Percentiles rank a stretch among this genome's conserved stretches.
These are phyloP conservation scores for Pythium graminicola DNA, from an alignment of 352 stramenopile genomes.

Conservation along the genomic window DNA sequence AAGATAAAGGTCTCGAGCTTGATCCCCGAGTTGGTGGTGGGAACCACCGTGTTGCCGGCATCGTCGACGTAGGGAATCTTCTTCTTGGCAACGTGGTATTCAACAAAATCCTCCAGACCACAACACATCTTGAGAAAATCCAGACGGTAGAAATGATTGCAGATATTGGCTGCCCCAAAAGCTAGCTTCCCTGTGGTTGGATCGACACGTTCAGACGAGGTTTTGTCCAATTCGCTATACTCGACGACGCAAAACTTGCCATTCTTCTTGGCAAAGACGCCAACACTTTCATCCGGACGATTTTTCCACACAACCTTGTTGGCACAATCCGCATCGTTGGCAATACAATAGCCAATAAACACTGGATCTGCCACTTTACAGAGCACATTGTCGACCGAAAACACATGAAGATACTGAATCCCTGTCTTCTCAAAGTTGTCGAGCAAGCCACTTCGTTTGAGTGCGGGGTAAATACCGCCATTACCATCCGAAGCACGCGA, in stretches of 20 bases:
- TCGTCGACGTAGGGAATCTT: slow-evolving; percentile 93
- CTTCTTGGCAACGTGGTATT: slow-evolving; percentile 97
- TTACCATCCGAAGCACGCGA: slow-evolving; percentile 96
- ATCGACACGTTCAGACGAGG: slow-evolving; percentile 54
- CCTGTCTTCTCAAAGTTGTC: slow-evolving; percentile 70
- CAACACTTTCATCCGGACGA: slow-evolving; percentile 90
- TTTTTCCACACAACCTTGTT: slow-evolving; percentile 97
- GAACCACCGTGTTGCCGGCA: slow-evolving; percentile 69
- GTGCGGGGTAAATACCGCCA: slow-evolving; percentile 92
- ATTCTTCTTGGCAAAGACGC: slow-evolving; percentile 78
- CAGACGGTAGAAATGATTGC: slow-evolving; percentile 93
- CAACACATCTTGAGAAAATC: slow-evolving; percentile 80
- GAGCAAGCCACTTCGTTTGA: slow-evolving; percentile 86
- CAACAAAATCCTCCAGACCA: slow-evolving; percentile 31
- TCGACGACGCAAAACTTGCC: slow-evolving; percentile 92
- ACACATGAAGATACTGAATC: slow-evolving; percentile 95
- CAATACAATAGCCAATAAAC: slow-evolving; percentile 96
- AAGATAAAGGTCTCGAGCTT: slow-evolving; percentile 99
- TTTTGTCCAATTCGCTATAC: slow-evolving; percentile 94
- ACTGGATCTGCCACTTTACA: slow-evolving; percentile 92
- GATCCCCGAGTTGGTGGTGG: slow-evolving; percentile 89
- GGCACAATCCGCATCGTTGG: slow-evolving; percentile 89
- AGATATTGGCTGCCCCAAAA: slow-evolving; percentile 97
- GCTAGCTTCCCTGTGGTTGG: slow-evolving; percentile 73
- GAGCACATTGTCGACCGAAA: slow-evolving; percentile 97